A percentile compares a stretch with the other conserved stretches of the same genome.
Conservation (phyloP, 1,139 yeast genomes). For the Blastobotrys elegans region DNA sequence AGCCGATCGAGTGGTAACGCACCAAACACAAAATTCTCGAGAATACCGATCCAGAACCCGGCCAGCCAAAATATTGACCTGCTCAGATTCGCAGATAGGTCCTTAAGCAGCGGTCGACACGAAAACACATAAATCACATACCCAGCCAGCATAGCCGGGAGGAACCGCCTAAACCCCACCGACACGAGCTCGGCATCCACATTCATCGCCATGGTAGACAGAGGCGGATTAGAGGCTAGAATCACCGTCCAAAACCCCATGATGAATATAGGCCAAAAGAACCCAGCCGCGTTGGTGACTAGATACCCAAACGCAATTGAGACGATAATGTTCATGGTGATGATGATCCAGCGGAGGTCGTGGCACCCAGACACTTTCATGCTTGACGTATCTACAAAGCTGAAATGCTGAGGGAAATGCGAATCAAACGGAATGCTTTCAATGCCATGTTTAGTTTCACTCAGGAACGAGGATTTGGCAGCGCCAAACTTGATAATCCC, state of each 20-base stretch:
- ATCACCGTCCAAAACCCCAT: conserved; percentile 87
- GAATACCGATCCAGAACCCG: conserved; percentile 75
- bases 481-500: conserved; percentile 61
- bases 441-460: conserved; percentile 41
- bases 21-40: conserved; percentile 85
- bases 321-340: conserved; percentile 53
- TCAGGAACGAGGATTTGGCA: conserved; percentile 40
- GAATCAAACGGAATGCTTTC: conserved; percentile 61
- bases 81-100: conserved; percentile 38
- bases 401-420: conserved; percentile 69
- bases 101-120: conserved; percentile 33
- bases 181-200: conserved; percentile 58
- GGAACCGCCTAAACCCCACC: conserved; percentile 62
- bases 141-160: conserved; percentile 70
- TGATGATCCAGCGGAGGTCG: conserved; percentile 61
- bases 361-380: conserved; percentile 44
- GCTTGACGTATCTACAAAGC: conserved; percentile 42
- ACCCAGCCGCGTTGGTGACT: conserved; percentile 49
- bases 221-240: conserved; percentile 80
- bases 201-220: conserved; percentile 45
- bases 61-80: conserved; percentile 70
- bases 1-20: conserved; percentile 82
- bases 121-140: conserved; percentile 68
- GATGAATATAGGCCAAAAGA: conserved; percentile 57
- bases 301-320: conserved; percentile 52